phyloP scores from a whole-genome alignment of 2,329 filamentous ascomycete genomes.

The Plenodomus tracheiphilus region DNA sequence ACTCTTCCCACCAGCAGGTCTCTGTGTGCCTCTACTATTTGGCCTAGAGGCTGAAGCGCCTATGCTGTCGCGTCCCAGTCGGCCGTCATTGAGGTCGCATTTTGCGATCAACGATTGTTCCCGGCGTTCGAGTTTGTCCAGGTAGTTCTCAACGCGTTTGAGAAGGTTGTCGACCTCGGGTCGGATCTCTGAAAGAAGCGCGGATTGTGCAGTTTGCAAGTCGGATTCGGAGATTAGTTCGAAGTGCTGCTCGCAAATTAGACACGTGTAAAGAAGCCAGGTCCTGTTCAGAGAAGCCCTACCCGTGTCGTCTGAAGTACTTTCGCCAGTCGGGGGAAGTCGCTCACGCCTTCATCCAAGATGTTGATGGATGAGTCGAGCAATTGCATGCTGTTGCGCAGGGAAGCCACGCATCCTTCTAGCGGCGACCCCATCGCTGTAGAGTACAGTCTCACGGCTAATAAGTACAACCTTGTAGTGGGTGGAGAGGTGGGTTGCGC shows the following conservation, averaged over 20 bases:
- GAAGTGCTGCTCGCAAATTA: constrained; percentile 67
- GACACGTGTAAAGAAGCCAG: background rate
- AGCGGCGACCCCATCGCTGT: constrained; percentile 47
- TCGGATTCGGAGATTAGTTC: constrained; percentile 87
- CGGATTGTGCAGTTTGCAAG: constrained; percentile 78
- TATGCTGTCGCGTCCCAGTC: constrained; percentile 51
- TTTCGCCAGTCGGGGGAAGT: constrained; percentile 65
- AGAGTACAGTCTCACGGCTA: background rate
- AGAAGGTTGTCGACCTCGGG: constrained; percentile 81
- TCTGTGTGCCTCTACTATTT: constrained; percentile 24
- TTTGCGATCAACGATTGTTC: constrained; percentile 83
- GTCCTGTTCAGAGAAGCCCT: constrained; percentile 28
- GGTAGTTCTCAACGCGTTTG: constrained; percentile 77
- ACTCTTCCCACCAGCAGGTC: constrained; percentile 31
- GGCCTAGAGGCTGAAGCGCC: constrained; percentile 27
- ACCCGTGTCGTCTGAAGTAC: constrained; percentile 66
- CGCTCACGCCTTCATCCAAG: constrained; percentile 64
- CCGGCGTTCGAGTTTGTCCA: constrained; percentile 79
- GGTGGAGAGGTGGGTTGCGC: constrained; percentile 8
- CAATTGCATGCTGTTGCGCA: constrained; percentile 63
- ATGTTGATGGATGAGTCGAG: constrained; percentile 66
- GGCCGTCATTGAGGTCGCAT: constrained; percentile 79
- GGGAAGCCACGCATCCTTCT: constrained; percentile 62
- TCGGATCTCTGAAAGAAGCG: constrained; percentile 85
- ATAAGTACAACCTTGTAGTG: constrained; percentile 12